phyloP scores from a whole-genome alignment of 331 rosid genomes.

The Quercus tomentella region DNA sequence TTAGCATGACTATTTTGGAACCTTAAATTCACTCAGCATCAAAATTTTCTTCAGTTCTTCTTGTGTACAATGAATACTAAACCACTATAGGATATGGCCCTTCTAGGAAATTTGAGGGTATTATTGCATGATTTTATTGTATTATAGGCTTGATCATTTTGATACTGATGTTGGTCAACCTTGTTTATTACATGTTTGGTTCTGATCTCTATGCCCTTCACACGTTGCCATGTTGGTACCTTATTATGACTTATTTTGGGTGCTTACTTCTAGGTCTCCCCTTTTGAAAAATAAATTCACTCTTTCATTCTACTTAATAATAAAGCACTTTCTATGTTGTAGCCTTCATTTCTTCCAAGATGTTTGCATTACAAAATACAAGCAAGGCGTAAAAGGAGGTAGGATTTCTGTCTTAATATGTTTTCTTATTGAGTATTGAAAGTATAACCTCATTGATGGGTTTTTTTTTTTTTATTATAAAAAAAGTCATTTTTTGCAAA shows the following conservation, averaged over 20 bases:
- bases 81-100: neutral
- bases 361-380: slow-evolving; percentile 76
- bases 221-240: neutral
- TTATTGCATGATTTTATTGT: neutral
- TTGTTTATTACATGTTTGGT: neutral
- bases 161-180: neutral
- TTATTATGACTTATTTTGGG: neutral
- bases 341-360: slow-evolving; percentile 80
- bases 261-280: neutral
- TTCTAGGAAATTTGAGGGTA: neutral
- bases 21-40: neutral
- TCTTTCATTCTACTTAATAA: slow-evolving; percentile 6
- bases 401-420: slow-evolving; percentile 4
- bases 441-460: neutral
- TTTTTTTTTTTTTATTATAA: neutral
- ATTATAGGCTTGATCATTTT: neutral
- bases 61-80: neutral
- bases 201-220: neutral
- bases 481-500: neutral
- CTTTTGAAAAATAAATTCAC: neutral
- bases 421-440: neutral
- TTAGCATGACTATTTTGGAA: neutral
- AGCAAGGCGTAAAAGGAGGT: slow-evolving; percentile 72
- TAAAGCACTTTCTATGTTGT: slow-evolving; percentile 18
- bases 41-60: neutral